These are phyloP conservation scores for Cladosporium cucumerinum DNA, from an alignment of 2,329 filamentous ascomycete genomes.

Conservation along the genomic window DNA sequence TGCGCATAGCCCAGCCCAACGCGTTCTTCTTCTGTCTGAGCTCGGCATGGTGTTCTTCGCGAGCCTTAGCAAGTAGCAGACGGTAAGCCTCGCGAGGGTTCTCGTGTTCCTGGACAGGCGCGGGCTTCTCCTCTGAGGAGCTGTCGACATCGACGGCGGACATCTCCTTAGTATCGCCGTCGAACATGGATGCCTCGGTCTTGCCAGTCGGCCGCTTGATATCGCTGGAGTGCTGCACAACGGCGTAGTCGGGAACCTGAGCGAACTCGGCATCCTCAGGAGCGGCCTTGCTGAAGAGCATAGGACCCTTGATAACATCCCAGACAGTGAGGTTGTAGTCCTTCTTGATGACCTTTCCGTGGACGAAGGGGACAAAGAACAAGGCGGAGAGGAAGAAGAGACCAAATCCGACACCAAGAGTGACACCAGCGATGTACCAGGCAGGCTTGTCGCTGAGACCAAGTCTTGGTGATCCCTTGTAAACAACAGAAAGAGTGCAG, in stretches of 20 bases:
- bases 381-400: conserved; percentile 41
- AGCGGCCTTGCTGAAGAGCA: conserved; percentile 51
- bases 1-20: conserved; percentile 81
- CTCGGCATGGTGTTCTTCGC: conserved; percentile 59
- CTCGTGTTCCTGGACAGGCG: conserved; percentile 28
- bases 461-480: conserved; percentile 43
- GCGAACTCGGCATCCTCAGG: conserved; percentile 53
- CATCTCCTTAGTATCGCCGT: conserved; percentile 13
- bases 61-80: conserved; percentile 56
- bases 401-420: conserved; percentile 39
- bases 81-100: conserved; percentile 51
- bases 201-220: conserved; percentile 36
- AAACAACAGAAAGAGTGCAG: conserved; percentile 58
- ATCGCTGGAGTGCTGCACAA: conserved; percentile 61
- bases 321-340: conserved; percentile 33
- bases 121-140: conserved; percentile 3
- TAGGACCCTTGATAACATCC: conserved; percentile 34
- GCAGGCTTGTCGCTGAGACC: conserved; percentile 44
- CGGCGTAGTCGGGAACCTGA: conserved; percentile 70
- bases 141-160: conserved; percentile 9
- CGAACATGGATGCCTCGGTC: conserved; percentile 8
- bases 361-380: conserved; percentile 39
- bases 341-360: conserved; percentile 32
- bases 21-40: conserved; percentile 62
- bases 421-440: conserved; percentile 52